Evolutionary conservation across 2,329 filamentous ascomycete species (phyloP).

Genomic region (Bretziella fagacearum): DNA sequence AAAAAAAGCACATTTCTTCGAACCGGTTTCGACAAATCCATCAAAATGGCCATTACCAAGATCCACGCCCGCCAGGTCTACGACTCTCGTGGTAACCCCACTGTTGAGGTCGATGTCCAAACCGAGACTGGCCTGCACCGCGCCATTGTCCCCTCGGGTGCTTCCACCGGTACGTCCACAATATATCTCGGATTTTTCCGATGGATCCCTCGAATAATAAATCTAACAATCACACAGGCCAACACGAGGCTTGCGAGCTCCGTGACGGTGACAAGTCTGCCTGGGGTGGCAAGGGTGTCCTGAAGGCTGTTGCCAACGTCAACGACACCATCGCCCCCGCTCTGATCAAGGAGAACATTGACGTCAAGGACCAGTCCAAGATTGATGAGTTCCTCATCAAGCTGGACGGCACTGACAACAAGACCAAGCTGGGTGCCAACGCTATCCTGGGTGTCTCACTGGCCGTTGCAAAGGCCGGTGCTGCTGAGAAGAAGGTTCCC

Average conservation of each 20-base stretch:
- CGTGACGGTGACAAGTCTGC: constrained; percentile 77
- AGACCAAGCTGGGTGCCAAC: constrained; percentile 76
- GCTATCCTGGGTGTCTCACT: constrained; percentile 73
- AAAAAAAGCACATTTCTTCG: constrained; percentile 8
- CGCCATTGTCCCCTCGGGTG: constrained; percentile 84
- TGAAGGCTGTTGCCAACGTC: constrained; percentile 74
- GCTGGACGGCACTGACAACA: constrained; percentile 72
- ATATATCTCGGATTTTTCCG: constrained; percentile 13
- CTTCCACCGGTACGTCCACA: constrained; percentile 58
- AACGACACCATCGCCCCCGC: constrained; percentile 66
- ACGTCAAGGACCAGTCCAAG: constrained; percentile 74
- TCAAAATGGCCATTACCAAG: constrained; percentile 78
- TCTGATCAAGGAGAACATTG: constrained; percentile 64
- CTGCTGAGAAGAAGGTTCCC: constrained; percentile 73
- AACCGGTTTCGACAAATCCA: constrained; percentile 13
- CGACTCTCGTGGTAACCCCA: constrained; percentile 97
- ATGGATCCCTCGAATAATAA: constrained; percentile 18
- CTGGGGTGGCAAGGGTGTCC: constrained; percentile 76
- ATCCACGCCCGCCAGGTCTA: constrained; percentile 89
- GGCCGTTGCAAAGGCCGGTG: constrained; percentile 75
- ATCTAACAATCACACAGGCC: constrained; percentile 34
- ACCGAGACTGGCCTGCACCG: constrained; percentile 87
- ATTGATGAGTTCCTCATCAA: constrained; percentile 73
- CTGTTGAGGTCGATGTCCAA: constrained; percentile 87
- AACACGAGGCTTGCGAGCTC: constrained; percentile 83